Conservation (phyloP, 2,329 filamentous ascomycete species). For the Colletotrichum tanaceti region DNA sequence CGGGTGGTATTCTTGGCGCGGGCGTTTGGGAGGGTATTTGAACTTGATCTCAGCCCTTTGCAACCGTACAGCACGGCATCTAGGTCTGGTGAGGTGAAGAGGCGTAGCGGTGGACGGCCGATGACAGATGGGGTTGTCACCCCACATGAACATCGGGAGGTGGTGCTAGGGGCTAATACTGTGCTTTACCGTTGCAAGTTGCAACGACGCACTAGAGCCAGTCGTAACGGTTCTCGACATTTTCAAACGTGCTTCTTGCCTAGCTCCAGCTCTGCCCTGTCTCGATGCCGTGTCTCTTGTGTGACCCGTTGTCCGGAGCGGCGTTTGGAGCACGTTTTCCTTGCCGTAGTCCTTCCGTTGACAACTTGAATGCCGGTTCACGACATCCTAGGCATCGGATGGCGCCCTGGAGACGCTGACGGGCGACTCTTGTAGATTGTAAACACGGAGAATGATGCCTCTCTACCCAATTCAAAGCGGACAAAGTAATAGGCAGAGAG, state of each 20-base stretch:
- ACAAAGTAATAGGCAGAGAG: not conserved
- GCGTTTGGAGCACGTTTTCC: conserved; percentile 17
- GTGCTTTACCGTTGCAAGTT: conserved; percentile 17
- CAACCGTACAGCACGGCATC: not conserved
- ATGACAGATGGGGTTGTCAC: conserved; percentile 17
- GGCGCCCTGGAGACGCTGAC: not conserved
- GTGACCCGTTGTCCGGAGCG: conserved; percentile 6
- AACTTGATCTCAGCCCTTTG: conserved; percentile 7
- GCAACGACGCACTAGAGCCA: conserved; percentile 1
- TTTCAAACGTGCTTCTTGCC: not conserved
- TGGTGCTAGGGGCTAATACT: conserved; percentile 33
- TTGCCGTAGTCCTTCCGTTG: conserved; percentile 8
- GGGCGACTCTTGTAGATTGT: conserved; percentile 9
- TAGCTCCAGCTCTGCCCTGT: conserved; percentile 10
- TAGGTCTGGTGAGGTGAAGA: not conserved
- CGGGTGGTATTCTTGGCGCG: conserved; percentile 38
- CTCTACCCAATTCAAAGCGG: not conserved
- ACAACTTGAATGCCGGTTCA: conserved; percentile 17
- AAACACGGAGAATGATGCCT: not conserved
- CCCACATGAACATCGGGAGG: conserved; percentile 33
- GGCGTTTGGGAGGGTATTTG: conserved; percentile 31
- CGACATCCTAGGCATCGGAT: not conserved
- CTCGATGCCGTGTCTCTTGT: conserved; percentile 3
- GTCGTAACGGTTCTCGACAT: conserved; percentile 22
- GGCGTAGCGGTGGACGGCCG: conserved; percentile 17